Evolutionary conservation across 2,329 filamentous ascomycete genomes (phyloP).

Genomic region (Hymenoscyphus fraxineus): DNA sequence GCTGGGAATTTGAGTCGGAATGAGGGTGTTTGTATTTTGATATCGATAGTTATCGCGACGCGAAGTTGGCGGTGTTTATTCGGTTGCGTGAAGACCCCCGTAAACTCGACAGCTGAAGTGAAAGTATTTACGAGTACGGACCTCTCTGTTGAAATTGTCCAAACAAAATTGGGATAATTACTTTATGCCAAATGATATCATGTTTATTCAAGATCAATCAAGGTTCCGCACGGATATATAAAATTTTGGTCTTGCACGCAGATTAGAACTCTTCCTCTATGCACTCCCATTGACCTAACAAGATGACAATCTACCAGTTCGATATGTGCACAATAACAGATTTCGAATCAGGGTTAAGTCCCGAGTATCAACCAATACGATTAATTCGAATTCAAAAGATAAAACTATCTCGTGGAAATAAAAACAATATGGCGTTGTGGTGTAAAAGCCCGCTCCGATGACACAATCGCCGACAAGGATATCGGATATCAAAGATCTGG

Average conservation of each 20-base stretch:
- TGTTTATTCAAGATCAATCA: too few species aligned
- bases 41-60: not conserved
- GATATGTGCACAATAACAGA: too few species aligned
- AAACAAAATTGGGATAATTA: not conserved
- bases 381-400: too few species aligned
- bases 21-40: not conserved
- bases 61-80: not conserved
- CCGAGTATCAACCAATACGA: not conserved
- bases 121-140: not conserved
- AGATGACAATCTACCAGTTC: too few species aligned
- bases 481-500: not conserved
- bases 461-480: conserved; percentile 2
- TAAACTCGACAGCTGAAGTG: not conserved
- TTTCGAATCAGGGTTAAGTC: not conserved
- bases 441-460: not conserved
- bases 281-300: too few species aligned
- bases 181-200: not conserved
- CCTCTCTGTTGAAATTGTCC: not conserved
- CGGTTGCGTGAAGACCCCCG: not conserved
- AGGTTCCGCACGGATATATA: too few species aligned
- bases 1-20: not conserved
- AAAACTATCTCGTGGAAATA: not conserved
- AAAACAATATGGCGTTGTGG: not conserved
- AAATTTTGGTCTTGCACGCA: too few species aligned
- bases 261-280: too few species aligned